A percentile compares a stretch with the other conserved stretches of the same genome.
Conservation (phyloP, 345 rosid species). For the Populus davidiana region DNA sequence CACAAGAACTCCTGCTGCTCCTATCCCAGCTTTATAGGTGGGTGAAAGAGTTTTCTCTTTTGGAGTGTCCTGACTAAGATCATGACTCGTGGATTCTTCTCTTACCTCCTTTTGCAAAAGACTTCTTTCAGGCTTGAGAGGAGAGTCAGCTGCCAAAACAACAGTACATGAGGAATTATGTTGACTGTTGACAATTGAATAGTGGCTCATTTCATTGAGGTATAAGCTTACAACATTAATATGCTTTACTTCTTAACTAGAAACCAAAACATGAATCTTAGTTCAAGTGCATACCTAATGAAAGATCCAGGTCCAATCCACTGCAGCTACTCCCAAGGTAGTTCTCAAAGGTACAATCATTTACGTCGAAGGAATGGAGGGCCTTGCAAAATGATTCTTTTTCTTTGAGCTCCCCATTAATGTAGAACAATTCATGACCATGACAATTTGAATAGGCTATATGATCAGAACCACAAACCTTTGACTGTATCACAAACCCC, state of each 20-base stretch:
- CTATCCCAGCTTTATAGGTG: conserved; percentile 38
- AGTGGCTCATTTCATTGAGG: background rate
- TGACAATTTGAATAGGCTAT: conserved; percentile 41
- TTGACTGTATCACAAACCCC: conserved; percentile 39
- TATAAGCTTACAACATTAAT: background rate
- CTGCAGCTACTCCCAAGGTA: conserved; percentile 37
- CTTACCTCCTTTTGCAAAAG: conserved; percentile 41
- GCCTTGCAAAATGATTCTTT: conserved; percentile 52
- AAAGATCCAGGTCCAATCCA: conserved; percentile 30
- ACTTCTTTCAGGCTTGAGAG: conserved; percentile 44
- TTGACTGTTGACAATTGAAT: background rate
- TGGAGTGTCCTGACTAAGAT: conserved; percentile 4
- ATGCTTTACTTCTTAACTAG: background rate
- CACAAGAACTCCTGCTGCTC: conserved; percentile 50
- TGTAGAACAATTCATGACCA: conserved; percentile 41
- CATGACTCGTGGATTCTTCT: conserved; percentile 11
- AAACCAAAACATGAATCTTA: conserved; percentile 2
- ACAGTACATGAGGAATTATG: conserved; percentile 8
- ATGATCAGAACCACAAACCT: conserved; percentile 50
- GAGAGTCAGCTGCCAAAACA: conserved; percentile 34
- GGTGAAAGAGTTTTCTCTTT: conserved; percentile 14
- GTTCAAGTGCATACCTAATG: conserved; percentile 43
- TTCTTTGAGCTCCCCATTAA: conserved; percentile 58
- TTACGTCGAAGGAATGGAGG: conserved; percentile 41
- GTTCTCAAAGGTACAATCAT: conserved; percentile 41